Conservation (phyloP, 2,329 filamentous ascomycete species). For the Rhinocladiella similis region DNA sequence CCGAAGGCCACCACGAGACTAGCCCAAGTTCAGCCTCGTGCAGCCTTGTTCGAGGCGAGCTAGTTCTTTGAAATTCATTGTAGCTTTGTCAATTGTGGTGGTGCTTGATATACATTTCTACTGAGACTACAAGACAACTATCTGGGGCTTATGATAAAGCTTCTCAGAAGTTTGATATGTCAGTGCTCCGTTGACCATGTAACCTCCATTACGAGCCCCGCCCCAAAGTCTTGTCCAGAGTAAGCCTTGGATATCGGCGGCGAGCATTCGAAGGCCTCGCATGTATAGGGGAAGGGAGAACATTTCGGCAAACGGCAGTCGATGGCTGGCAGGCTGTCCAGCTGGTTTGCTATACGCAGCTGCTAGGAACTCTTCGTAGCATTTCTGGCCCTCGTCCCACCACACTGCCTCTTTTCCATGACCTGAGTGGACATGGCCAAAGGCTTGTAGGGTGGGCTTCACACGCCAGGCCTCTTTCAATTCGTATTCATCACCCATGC, state of each 20-base stretch:
- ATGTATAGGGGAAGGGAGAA: slow-evolving; percentile 48
- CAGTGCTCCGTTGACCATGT: slow-evolving; percentile 63
- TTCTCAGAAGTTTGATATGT: slow-evolving; percentile 43
- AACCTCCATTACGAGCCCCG: slow-evolving; percentile 49
- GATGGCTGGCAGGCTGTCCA: slow-evolving; percentile 27
- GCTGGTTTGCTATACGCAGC: slow-evolving; percentile 34
- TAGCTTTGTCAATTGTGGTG: neutral
- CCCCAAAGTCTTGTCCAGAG: slow-evolving; percentile 63
- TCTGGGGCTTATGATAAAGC: slow-evolving; percentile 40
- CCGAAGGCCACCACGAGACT: neutral
- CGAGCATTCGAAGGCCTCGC: slow-evolving; percentile 51
- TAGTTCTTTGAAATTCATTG: no score
- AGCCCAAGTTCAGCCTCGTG: neutral
- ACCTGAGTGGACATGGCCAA: slow-evolving; percentile 80
- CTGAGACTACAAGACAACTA: slow-evolving; percentile 34
- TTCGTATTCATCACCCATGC: slow-evolving; percentile 69
- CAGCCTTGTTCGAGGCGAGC: neutral
- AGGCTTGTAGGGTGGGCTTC: slow-evolving; percentile 74
- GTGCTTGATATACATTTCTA: neutral
- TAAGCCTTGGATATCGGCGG: slow-evolving; percentile 56
- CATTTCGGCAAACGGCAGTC: slow-evolving; percentile 38
- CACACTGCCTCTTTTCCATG: slow-evolving; percentile 68
- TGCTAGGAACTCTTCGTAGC: slow-evolving; percentile 65
- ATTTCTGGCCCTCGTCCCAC: slow-evolving; percentile 72
- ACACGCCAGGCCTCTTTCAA: slow-evolving; percentile 73